Base-by-base conservation (phyloP, 805 yeast genomes). In the Pichia sporocuriosa region DNA sequence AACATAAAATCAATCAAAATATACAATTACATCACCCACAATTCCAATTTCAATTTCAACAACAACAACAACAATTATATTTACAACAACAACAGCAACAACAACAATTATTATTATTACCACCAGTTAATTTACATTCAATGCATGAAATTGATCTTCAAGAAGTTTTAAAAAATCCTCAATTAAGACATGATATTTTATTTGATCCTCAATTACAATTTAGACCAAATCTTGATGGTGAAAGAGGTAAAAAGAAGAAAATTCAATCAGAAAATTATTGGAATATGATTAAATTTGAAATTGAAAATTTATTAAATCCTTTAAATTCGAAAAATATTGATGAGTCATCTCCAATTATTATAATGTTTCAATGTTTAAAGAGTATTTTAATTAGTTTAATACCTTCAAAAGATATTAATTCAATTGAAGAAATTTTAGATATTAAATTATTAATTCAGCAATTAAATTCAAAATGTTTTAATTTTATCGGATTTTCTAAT, bases 181-280 rank as follows among this genome's bases (percentile, higher is more conserved):
- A 87, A 59, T 68, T 89, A 43, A 75, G 97, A 49, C 97, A 89
- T 61, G 97, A 90, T 59, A 85, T 90, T 40, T 70, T 87, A 12
- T 89, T 89, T 58, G 96, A 89, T 65, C 94, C 96, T 15, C 85
- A 84, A 56, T 68, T 89, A 45, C 96, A 88, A 66, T 86, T 89
- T 61, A 75, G 97, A 58, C 95, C 95, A 23, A 85, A 86, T 56
- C 67, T 88, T 50, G 96, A 85, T 59, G 95, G 95, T 39, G 97
- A 89, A 63, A 69, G 96, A 39, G 95, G 95, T 22, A 72, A 79
- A 45, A 72, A 88, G 41, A 86, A 88, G 70, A 81, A 77, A 62
- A 61, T 72, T 43, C 69, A 81, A 33, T 81, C 87, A 37, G 95
- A 86, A 57, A 79, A 74, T 53, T 89, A 88, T 65, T 88, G 96